Evolutionary conservation across 768 basidiomycete genomes (phyloP).

Genomic region (Lactarius tabidus): DNA sequence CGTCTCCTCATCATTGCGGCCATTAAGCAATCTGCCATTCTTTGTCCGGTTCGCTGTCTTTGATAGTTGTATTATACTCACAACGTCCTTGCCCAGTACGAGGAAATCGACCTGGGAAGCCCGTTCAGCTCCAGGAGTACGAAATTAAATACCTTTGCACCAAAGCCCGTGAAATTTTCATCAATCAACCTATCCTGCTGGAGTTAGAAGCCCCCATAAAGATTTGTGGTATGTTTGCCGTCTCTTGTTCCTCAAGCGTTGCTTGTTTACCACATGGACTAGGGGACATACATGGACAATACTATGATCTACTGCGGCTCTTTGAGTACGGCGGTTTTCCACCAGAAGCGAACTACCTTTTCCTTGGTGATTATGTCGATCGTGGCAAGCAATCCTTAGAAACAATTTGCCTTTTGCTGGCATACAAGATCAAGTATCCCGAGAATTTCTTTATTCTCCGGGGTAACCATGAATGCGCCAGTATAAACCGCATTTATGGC

Average conservation of each 20-base stretch:
- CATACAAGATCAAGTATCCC: slow-evolving; percentile 99
- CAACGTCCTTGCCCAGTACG: slow-evolving; percentile 55
- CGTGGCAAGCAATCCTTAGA: slow-evolving; percentile 98
- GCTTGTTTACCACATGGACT: slow-evolving; percentile 16
- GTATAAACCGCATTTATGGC: slow-evolving; percentile 99
- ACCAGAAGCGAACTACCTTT: slow-evolving; percentile 99
- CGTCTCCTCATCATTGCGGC: not conserved
- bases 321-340: slow-evolving; percentile 99
- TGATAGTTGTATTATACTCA: slow-evolving; percentile 5
- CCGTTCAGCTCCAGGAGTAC: slow-evolving; percentile 96
- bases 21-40: not conserved
- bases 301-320: slow-evolving; percentile 95
- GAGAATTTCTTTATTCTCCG: slow-evolving; percentile 99
- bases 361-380: slow-evolving; percentile 99
- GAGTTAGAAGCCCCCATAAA: slow-evolving; percentile 99
- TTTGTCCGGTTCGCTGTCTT: slow-evolving; percentile 1
- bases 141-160: slow-evolving; percentile 99
- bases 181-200: slow-evolving; percentile 96
- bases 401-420: slow-evolving; percentile 97
- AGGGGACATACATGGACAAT: slow-evolving; percentile 99
- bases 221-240: slow-evolving; percentile 82
- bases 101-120: slow-evolving; percentile 97
- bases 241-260: slow-evolving; percentile 5
- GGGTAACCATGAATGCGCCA: slow-evolving; percentile 98
- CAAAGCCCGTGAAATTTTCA: slow-evolving; percentile 98